Evolutionary conservation across 495 filamentous ascomycete genomes (phyloP).

Genomic region (Penicillium dipodomyicola): DNA sequence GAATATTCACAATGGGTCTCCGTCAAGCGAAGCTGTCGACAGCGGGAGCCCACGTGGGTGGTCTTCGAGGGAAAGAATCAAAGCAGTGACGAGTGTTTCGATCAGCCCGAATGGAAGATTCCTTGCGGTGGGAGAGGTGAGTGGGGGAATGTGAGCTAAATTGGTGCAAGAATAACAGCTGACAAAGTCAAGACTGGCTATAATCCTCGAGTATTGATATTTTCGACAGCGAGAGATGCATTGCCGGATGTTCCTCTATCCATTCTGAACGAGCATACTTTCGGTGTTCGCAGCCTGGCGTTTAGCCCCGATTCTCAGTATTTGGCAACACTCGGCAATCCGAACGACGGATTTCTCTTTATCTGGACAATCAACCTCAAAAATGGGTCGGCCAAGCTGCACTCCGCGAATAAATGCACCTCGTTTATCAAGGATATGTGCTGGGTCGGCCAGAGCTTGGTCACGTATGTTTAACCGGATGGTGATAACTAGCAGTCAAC

Average conservation of each 20-base stretch:
- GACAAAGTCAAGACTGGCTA: conserved; percentile 67
- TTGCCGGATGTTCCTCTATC: conserved; percentile 80
- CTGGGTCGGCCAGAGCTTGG: conserved; percentile 74
- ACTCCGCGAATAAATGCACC: conserved; percentile 93
- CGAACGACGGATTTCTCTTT: conserved; percentile 92
- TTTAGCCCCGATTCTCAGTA: conserved; percentile 87
- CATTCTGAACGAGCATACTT: conserved; percentile 83
- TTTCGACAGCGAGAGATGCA: conserved; percentile 70
- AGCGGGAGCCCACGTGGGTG: conserved; percentile 65
- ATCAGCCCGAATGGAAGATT: conserved; percentile 87
- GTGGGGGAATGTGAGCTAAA: conserved; percentile 12
- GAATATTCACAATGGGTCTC: conserved; percentile 32
- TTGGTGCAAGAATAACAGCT: conserved; percentile 18
- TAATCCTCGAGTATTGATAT: conserved; percentile 85
- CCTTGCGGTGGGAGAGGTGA: conserved; percentile 85
- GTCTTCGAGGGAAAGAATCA: conserved; percentile 85
- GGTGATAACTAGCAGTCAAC: neutral
- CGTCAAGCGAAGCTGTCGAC: conserved; percentile 54
- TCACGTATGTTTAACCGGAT: conserved; percentile 52
- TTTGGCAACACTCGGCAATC: conserved; percentile 80
- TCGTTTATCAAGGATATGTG: conserved; percentile 76
- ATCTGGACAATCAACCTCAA: conserved; percentile 82
- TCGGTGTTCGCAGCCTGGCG: conserved; percentile 81
- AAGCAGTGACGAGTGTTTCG: conserved; percentile 92
- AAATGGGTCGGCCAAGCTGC: conserved; percentile 79